Evolutionary conservation across 176 grass and related monocot species (phyloP), one percentile per base, ranked within the genome.

Genomic region (Eragrostis nindensis): DNA sequence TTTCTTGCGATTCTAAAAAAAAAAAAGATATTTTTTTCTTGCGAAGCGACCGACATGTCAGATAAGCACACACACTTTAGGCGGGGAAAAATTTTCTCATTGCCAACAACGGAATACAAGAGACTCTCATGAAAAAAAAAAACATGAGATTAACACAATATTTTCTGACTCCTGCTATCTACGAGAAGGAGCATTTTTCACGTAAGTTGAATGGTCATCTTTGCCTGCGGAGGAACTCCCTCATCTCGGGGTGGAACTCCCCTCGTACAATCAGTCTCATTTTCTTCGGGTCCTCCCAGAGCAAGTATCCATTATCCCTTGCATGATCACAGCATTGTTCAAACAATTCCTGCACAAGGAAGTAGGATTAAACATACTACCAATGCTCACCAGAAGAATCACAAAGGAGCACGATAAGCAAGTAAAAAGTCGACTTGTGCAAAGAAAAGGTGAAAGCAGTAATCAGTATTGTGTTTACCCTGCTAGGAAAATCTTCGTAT

Each of bases 401-500:
- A 12, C 2, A 12, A 14, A 66, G 16, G 3, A 49, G 21, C 36
- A 70, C n/a, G 39, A 11, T 30, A 68, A 61, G 17, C 50, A 59
- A 70, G 6, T 2, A 27, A 48, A 61, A 66, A n/a, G n/a, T n/a
- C n/a, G n/a, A n/a, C 8, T 3, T 65, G 18, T 70, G 41, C 29
- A 22, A 41, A 62, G n/a, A n/a, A n/a, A n/a, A 5, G 43, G 59
- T 24, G 30, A n/a, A n/a, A n/a, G n/a, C n/a, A n/a, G n/a, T 6
- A 41, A 47, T 30, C 43, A 57, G 32, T 46, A 11, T 8, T 22
- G 11, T 30, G 62, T 74, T 87, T 72, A 97, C 94, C 94, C 85
- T 98, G 62, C 83, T 92, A 56, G 95, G 95, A 22, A 98, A 98
- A 80, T 98, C 95, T 87, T 98, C 95, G 12, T 98, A 98, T 7